Evolutionary conservation across 306 rosid genomes (phyloP), one percentile per base, ranked within the genome.

Genomic region (Luffa acutangula): DNA sequence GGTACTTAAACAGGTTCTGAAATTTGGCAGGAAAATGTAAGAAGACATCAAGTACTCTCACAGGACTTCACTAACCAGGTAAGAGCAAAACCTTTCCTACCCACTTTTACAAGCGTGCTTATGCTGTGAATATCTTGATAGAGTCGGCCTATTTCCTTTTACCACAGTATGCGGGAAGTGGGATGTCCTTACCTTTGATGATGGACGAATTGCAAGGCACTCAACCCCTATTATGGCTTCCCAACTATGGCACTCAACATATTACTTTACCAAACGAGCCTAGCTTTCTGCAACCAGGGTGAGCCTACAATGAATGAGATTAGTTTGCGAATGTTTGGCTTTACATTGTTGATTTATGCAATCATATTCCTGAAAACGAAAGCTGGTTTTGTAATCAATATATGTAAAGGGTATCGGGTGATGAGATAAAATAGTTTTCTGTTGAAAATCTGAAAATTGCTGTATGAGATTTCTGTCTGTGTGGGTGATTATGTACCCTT

Each of bases 11-110:
- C 15, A 15, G 41, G 21, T 81, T 20, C 48, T 31, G 37, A 56
- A 39, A 9, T 76, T 77, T 84, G 66, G 81, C 92, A 87, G 92
- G 97, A 91, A 83, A 88, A 79, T 83, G 49, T 91, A 45, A 90
- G 92, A 83, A 91, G 92, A 85, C 98, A 90, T 64, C 95, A 91
- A 82, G 80, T 93, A 21, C 86, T 81, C 80, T 81, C 97, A 59
- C 75, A 93, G 57, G 96, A 91, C 48, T 86, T 93, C 88, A 83
- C 82, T 83, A 86, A 81, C 78, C 99, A 93, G 97, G 99, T 93
- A 83, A 88, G 78, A 51, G 48, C 15, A 15, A 56, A 34, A 17
- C 48, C 9, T 73, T 73, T 31, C 56, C 14, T 53, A 18, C 48
- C 21, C 64, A 31, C 15, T 73, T 34, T 53, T 49, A 51, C 63